phyloP scores from a whole-genome alignment of 2,329 filamentous ascomycete species.

The Fusarium chaquense region DNA sequence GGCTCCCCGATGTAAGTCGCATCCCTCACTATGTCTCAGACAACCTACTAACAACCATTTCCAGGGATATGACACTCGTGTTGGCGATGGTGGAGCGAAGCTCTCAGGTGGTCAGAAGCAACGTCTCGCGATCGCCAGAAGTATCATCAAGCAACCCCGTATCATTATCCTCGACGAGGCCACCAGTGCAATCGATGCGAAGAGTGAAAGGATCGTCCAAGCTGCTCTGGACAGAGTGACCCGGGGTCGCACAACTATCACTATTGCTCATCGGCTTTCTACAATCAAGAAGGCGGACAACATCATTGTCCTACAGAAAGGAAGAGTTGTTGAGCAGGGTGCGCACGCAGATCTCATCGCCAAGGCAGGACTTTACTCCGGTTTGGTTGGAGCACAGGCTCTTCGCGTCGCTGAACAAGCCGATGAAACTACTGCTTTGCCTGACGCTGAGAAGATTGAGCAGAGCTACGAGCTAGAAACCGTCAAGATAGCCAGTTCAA shows the following conservation, averaged over 20 bases:
- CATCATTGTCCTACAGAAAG: constrained; percentile 73
- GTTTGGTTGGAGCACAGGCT: constrained; percentile 44
- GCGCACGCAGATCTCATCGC: constrained; percentile 69
- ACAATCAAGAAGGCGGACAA: constrained; percentile 72
- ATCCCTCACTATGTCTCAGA: constrained; percentile 17
- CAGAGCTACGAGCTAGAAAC: background rate
- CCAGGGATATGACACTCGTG: constrained; percentile 60
- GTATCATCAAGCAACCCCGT: constrained; percentile 64
- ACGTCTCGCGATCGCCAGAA: constrained; percentile 66
- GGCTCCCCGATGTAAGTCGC: constrained; percentile 56
- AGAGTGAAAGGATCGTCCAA: constrained; percentile 59
- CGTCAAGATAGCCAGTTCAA: accelerated
- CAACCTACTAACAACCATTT: background rate
- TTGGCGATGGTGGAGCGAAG: constrained; percentile 68
- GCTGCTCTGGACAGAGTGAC: constrained; percentile 54
- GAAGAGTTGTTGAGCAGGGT: constrained; percentile 71
- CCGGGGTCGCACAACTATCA: constrained; percentile 69
- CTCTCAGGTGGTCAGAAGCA: constrained; percentile 69
- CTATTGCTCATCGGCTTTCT: constrained; percentile 72
- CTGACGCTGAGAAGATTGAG: constrained; percentile 7
- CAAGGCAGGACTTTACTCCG: constrained; percentile 50
- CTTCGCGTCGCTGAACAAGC: constrained; percentile 1
- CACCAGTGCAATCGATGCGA: constrained; percentile 65
- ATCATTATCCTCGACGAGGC: constrained; percentile 77
- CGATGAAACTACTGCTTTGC: background rate